phyloP scores from a whole-genome alignment of 441 rosid genomes.

The Melastoma candidum region DNA sequence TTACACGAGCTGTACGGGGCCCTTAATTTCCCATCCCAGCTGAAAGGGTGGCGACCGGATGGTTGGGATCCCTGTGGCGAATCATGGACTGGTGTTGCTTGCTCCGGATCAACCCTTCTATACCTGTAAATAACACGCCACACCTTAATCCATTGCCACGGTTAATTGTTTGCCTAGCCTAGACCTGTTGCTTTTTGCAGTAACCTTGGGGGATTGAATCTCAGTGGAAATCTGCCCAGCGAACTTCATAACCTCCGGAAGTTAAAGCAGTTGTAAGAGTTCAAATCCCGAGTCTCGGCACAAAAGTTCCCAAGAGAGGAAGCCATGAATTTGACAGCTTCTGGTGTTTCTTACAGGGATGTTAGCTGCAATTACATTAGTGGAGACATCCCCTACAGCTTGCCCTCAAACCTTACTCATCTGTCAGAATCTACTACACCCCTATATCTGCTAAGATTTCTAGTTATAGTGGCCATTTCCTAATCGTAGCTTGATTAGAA shows the following conservation, averaged over 20 bases:
- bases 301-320: not conserved
- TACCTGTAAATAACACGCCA: slow-evolving; percentile 40
- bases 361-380: slow-evolving; percentile 55
- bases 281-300: slow-evolving; percentile 6
- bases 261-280: slow-evolving; percentile 64
- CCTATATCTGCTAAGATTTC: slow-evolving; percentile 1
- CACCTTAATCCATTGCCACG: slow-evolving; percentile 3
- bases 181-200: slow-evolving; percentile 24
- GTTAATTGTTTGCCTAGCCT: slow-evolving; percentile 4
- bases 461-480: not conserved
- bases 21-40: slow-evolving; percentile 46
- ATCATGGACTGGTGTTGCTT: slow-evolving; percentile 77
- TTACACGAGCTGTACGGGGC: slow-evolving; percentile 56
- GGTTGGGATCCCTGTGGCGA: slow-evolving; percentile 87
- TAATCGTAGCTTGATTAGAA: not conserved
- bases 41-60: slow-evolving; percentile 59
- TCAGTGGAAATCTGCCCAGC: slow-evolving; percentile 61
- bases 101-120: slow-evolving; percentile 58
- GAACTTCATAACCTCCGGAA: slow-evolving; percentile 56
- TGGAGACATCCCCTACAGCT: slow-evolving; percentile 67
- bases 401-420: slow-evolving; percentile 80
- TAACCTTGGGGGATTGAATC: slow-evolving; percentile 48
- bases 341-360: slow-evolving; percentile 43
- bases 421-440: slow-evolving; percentile 36
- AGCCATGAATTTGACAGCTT: slow-evolving; percentile 8